Evolutionary conservation across 2,329 filamentous ascomycete genomes (phyloP).

Genomic region (Penicillium sp.): DNA sequence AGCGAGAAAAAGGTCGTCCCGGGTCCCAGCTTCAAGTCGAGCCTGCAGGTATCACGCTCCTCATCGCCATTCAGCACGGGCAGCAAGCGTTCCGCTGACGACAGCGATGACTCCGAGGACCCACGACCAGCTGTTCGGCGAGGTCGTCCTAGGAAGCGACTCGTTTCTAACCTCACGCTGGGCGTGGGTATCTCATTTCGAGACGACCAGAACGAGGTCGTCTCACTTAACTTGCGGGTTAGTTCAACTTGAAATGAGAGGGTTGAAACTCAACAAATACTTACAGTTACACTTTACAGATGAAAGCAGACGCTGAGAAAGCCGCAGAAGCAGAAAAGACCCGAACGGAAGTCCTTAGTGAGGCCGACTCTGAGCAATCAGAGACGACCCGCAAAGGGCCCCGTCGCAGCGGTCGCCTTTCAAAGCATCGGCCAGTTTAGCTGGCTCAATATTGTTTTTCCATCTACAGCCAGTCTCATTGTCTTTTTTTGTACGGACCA

Average conservation of each 20-base stretch:
- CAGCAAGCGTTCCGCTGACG: conserved; percentile 44
- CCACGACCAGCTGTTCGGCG: conserved; percentile 30
- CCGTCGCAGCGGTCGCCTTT: conserved; percentile 22
- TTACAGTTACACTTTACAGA: conserved; percentile 1
- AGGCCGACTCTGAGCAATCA: conserved; percentile 8
- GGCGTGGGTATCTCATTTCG: conserved; percentile 40
- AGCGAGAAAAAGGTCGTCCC: conserved; percentile 23
- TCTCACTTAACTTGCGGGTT: conserved; percentile 38
- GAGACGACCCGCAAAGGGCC: conserved; percentile 7
- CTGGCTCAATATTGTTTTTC: not conserved
- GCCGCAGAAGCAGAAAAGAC: conserved; percentile 9
- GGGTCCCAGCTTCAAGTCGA: conserved; percentile 31
- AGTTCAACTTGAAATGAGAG: conserved; percentile 3
- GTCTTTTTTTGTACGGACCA: conserved; percentile 1
- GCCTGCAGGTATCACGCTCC: conserved; percentile 40
- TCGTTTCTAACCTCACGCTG: conserved; percentile 37
- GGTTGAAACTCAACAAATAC: not conserved
- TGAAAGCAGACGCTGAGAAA: conserved; percentile 21
- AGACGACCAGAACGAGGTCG: conserved; percentile 40
- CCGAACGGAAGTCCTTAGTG: not conserved
- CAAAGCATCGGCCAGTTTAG: conserved; percentile 16
- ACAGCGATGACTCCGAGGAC: conserved; percentile 40
- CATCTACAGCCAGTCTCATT: not conserved
- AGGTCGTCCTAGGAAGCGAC: conserved; percentile 30
- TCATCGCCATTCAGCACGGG: conserved; percentile 44